Evolutionary conservation across 768 basidiomycete genomes (phyloP).

Genomic region (Galerina marginata): DNA sequence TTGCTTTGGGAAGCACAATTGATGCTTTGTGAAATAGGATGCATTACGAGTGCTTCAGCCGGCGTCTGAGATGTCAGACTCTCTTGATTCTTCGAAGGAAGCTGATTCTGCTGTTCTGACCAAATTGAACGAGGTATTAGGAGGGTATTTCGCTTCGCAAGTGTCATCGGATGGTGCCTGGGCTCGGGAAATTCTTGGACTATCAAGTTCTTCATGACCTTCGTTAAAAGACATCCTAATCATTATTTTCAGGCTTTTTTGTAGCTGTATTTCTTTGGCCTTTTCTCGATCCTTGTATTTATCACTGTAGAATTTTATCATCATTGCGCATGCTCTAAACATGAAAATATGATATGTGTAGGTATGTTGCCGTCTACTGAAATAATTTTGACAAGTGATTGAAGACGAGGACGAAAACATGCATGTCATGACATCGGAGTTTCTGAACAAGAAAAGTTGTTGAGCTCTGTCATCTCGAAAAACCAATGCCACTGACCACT

Average conservation of each 20-base stretch:
- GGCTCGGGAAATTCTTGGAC: conserved; percentile 62
- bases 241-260: neutral
- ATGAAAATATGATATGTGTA: no score
- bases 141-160: conserved; percentile 64
- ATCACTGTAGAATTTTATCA: neutral
- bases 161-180: conserved; percentile 65
- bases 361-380: no score
- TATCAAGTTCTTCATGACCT: conserved; percentile 23
- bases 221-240: neutral
- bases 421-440: no score
- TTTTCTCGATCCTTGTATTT: neutral
- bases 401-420: no score
- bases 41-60: conserved; percentile 66
- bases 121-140: conserved; percentile 59
- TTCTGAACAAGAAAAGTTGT: no score
- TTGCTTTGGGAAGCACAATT: neutral
- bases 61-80: conserved; percentile 60
- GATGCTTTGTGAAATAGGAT: conserved; percentile 43
- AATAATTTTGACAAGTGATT: no score
- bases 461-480: no score
- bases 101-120: conserved; percentile 52
- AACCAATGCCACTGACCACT: conserved; percentile 19
- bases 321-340: neutral
- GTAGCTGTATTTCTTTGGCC: neutral
- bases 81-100: conserved; percentile 54